Conservation (phyloP, 2,329 filamentous ascomycete genomes). For the Achaetomium macrosporum region DNA sequence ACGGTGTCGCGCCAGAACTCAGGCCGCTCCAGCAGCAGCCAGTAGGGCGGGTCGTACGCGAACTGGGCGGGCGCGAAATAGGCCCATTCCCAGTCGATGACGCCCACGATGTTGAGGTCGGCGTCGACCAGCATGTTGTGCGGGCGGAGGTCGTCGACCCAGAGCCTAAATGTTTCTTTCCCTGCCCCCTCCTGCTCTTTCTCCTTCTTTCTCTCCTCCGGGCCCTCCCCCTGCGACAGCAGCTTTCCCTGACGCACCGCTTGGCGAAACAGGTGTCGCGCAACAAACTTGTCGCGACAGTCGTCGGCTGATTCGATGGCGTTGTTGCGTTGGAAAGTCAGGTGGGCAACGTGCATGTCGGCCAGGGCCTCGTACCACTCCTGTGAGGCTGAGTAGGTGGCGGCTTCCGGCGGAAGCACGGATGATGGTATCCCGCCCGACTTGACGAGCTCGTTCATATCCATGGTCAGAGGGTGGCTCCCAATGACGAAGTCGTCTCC, state of each 20-base stretch:
- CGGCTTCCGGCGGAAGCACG: conserved; percentile 21
- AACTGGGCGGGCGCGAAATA: conserved; percentile 31
- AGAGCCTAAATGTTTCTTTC: conserved; percentile 23
- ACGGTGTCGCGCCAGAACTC: conserved; percentile 33
- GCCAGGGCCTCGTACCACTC: conserved; percentile 35
- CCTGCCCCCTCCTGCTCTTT: neutral
- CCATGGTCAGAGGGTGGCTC: conserved; percentile 35
- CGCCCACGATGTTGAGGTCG: conserved; percentile 26
- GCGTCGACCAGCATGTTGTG: conserved; percentile 29
- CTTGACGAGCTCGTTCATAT: conserved; percentile 37
- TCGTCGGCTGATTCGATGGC: conserved; percentile 33
- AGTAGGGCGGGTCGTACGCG: conserved; percentile 30
- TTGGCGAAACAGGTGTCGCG: conserved; percentile 36
- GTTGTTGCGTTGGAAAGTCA: conserved; percentile 38
- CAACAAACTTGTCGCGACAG: conserved; percentile 38
- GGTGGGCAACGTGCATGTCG: conserved; percentile 35
- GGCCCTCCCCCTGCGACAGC: neutral
- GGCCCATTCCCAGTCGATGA: conserved; percentile 39
- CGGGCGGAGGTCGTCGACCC: conserved; percentile 32
- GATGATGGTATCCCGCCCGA: conserved; percentile 16
- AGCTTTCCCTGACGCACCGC: conserved; percentile 23
- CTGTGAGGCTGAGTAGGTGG: conserved; percentile 24
- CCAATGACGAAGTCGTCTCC: conserved; percentile 26
- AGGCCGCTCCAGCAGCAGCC: conserved; percentile 29
- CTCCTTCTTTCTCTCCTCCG: neutral